Conservation (phyloP, 108 stramenopile species). For the Nitzschia sp. region DNA sequence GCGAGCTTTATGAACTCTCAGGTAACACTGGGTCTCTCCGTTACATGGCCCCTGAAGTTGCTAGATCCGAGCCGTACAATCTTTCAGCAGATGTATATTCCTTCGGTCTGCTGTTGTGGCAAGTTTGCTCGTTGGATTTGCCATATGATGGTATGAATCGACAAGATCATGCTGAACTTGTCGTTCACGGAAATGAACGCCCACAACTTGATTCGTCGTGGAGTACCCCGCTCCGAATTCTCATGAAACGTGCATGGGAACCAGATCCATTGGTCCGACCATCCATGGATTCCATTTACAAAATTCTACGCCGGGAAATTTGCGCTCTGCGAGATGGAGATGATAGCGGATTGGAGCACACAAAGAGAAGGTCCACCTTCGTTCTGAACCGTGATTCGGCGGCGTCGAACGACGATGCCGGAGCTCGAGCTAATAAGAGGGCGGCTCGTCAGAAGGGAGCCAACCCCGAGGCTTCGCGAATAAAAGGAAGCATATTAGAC, state of each 20-base stretch:
- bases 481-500: constrained; percentile 28
- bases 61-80: constrained; percentile 71
- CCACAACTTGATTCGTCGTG: constrained; percentile 58
- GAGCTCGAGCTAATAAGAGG: neutral
- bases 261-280: constrained; percentile 69
- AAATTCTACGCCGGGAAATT: constrained; percentile 55
- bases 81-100: constrained; percentile 68
- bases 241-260: constrained; percentile 74
- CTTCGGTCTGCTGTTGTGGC: constrained; percentile 76
- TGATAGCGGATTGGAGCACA: constrained; percentile 54
- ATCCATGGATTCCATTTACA: constrained; percentile 62
- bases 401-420: constrained; percentile 18
- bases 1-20: constrained; percentile 73
- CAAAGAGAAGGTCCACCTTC: constrained; percentile 53
- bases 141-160: constrained; percentile 69
- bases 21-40: constrained; percentile 81
- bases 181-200: constrained; percentile 55
- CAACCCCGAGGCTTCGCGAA: constrained; percentile 21
- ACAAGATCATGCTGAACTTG: constrained; percentile 50
- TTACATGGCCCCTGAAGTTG: constrained; percentile 74
- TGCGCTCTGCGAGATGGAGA: constrained; percentile 56
- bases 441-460: constrained; percentile 3
- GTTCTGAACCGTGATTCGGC: constrained; percentile 42
- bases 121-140: constrained; percentile 55
- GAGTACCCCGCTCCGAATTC: constrained; percentile 59